phyloP scores from a whole-genome alignment of 2,329 filamentous ascomycete genomes.

The Blastomyces percursus region DNA sequence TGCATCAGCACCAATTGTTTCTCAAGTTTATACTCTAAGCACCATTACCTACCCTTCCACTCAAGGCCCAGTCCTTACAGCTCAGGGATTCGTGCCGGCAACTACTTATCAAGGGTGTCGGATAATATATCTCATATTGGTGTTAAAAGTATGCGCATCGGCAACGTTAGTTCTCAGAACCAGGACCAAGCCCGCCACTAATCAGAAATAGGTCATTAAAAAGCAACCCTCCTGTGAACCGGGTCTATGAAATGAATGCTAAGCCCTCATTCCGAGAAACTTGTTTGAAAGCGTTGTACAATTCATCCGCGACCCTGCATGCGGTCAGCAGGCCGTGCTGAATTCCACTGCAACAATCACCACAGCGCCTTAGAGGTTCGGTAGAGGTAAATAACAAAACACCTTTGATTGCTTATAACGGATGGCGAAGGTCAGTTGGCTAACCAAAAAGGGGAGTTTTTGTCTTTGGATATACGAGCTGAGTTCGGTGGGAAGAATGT shows the following conservation, averaged over 20 bases:
- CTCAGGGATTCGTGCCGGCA: not conserved
- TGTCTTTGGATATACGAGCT: too few species aligned
- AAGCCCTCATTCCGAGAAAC: not conserved
- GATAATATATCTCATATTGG: not conserved
- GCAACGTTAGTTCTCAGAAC: not conserved
- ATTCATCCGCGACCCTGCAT: not conserved
- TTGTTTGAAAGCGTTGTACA: not conserved
- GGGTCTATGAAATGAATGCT: not conserved
- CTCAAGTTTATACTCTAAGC: not conserved
- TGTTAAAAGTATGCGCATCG: not conserved
- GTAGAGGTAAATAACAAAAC: not conserved
- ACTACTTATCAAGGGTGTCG: not conserved
- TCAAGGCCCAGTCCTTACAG: not conserved
- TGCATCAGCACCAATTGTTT: not conserved
- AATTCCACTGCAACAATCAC: not conserved
- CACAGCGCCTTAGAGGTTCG: not conserved
- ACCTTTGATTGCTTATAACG: not conserved
- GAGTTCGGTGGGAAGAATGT: too few species aligned
- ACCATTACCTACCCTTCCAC: not conserved
- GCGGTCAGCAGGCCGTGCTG: not conserved
- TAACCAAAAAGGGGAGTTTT: too few species aligned
- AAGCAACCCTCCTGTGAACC: not conserved
- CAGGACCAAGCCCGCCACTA: not conserved
- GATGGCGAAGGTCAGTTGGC: not conserved
- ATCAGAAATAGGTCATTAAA: not conserved